These are phyloP conservation scores for Ganoderma meredithae DNA, from an alignment of 1,284 basidiomycete genomes.

Conservation along the genomic window DNA sequence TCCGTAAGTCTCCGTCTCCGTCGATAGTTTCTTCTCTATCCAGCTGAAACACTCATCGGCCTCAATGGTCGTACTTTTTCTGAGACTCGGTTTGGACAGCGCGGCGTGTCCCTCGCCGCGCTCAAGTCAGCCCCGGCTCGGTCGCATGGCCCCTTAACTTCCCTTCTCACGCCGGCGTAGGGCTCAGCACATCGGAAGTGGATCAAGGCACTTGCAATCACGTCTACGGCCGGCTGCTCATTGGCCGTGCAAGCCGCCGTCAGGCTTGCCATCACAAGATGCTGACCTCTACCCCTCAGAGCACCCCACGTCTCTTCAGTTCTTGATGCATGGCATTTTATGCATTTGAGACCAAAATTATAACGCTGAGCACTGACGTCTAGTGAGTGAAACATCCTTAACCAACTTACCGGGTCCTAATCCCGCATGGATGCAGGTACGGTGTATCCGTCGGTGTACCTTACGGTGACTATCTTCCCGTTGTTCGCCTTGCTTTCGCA, in stretches of 20 bases:
- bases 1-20: not conserved
- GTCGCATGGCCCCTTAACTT: not conserved
- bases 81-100: too few species aligned
- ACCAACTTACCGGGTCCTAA: not conserved
- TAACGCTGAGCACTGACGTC: too few species aligned
- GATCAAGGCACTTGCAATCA: not conserved
- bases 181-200: not conserved
- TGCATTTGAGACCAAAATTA: not conserved
- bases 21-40: conserved; percentile 4
- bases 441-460: not conserved
- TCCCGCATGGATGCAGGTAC: not conserved
- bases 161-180: not conserved
- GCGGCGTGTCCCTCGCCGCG: not conserved
- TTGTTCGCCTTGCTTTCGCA: not conserved
- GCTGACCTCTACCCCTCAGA: not conserved
- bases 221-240: not conserved
- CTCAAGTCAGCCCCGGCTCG: conserved; percentile 2
- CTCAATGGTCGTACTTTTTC: not conserved
- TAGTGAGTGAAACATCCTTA: not conserved
- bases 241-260: not conserved
- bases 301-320: not conserved
- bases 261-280: not conserved
- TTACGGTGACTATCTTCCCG: not conserved
- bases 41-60: not conserved
- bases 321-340: not conserved